phyloP scores from a whole-genome alignment of 768 basidiomycete species.

The Tricholoma sp. region DNA sequence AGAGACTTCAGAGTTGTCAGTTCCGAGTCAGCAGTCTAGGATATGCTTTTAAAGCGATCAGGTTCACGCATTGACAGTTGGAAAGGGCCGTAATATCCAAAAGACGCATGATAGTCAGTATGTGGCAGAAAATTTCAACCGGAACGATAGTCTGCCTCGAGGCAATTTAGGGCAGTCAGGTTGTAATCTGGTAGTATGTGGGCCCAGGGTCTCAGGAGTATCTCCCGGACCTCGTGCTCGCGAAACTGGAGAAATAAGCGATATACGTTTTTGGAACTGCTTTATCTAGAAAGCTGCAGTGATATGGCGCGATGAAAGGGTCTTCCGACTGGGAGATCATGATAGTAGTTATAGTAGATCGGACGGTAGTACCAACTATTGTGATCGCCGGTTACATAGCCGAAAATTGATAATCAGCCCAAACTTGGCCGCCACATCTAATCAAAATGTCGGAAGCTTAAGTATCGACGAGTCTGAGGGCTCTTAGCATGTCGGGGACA shows the following conservation, averaged over 20 bases:
- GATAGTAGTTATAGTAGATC: too few relatives aligned
- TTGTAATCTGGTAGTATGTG: not conserved
- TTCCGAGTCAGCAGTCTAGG: not conserved
- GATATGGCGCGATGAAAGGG: not conserved
- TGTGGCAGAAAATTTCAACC: conserved; percentile 9
- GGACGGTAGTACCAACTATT: too few relatives aligned
- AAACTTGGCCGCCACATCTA: too few relatives aligned
- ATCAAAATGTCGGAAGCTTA: too few relatives aligned
- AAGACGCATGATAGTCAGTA: conserved; percentile 1
- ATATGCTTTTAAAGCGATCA: conserved; percentile 9
- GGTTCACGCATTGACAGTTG: conserved; percentile 1
- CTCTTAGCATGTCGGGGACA: too few relatives aligned
- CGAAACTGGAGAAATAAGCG: not conserved
- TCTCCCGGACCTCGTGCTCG: conserved; percentile 7
- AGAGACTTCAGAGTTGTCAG: not conserved
- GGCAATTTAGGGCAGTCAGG: conserved; percentile 6
- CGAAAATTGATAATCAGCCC: too few relatives aligned
- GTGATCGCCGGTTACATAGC: too few relatives aligned
- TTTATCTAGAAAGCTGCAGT: not conserved
- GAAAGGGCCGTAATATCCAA: not conserved
- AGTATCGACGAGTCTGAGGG: too few relatives aligned
- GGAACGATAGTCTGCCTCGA: conserved; percentile 15
- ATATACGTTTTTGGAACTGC: not conserved
- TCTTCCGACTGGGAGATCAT: too few relatives aligned
- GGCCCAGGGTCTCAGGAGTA: not conserved